Conservation (phyloP, 768 basidiomycete species). For the Myochromella boudieri region DNA sequence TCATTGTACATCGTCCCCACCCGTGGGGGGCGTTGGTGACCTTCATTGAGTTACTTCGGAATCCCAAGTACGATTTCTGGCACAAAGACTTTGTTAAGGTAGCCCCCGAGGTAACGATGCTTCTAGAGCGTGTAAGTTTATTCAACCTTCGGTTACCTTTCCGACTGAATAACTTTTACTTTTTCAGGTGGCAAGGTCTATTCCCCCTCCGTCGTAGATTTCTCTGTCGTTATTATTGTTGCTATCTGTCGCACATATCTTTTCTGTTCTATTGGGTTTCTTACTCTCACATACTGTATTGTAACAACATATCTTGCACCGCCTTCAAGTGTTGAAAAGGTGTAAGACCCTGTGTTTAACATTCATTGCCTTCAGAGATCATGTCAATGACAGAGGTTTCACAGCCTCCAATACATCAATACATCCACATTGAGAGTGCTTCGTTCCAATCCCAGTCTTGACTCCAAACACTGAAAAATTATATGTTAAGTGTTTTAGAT, state of each 20-base stretch:
- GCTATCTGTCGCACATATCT: conserved; percentile 84
- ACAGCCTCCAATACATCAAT: conserved; percentile 16
- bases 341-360: conserved; percentile 12
- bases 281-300: conserved; percentile 75
- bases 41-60: conserved; percentile 91
- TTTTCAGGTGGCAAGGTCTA: conserved; percentile 73
- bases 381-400: not conserved
- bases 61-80: conserved; percentile 90
- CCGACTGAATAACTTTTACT: conserved; percentile 6
- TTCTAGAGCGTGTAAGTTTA: conserved; percentile 76
- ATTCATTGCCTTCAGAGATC: conserved; percentile 3
- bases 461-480: conserved; percentile 23
- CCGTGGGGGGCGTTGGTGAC: conserved; percentile 95
- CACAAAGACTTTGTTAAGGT: conserved; percentile 83
- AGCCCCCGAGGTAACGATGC: conserved; percentile 81
- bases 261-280: conserved; percentile 63
- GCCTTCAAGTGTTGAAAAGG: conserved; percentile 54
- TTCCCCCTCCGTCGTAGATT: conserved; percentile 72
- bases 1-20: conserved; percentile 92
- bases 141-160: conserved; percentile 9
- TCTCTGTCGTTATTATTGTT: conserved; percentile 60
- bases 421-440: conserved; percentile 46
- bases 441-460: conserved; percentile 45
- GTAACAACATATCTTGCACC: conserved; percentile 66
- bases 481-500: not conserved